These are phyloP conservation scores for Backusella tarrabulga DNA, from an alignment of 192 early-diverging fungal genomes.

Conservation along the genomic window DNA sequence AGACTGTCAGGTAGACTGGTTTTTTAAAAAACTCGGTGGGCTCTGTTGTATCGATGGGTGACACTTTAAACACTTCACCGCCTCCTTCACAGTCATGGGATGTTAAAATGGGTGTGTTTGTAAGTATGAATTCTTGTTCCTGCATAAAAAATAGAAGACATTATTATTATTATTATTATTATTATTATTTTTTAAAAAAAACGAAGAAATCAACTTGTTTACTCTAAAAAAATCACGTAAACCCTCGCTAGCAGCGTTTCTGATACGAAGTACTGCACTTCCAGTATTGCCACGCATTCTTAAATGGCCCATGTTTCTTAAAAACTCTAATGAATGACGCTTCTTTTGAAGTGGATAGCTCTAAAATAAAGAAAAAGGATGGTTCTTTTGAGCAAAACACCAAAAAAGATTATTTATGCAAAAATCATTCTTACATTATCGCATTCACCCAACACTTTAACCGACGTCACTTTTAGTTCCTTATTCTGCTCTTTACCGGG, in stretches of 20 bases:
- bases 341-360: conserved; percentile 89
- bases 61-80: conserved; percentile 79
- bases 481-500: conserved; percentile 68
- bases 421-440: conserved; percentile 42
- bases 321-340: conserved; percentile 69
- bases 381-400: not conserved
- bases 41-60: conserved; percentile 22
- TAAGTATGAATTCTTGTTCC: conserved; percentile 70
- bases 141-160: conserved; percentile 12
- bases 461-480: conserved; percentile 62
- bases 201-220: not conserved
- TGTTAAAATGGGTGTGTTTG: conserved; percentile 83
- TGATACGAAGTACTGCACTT: conserved; percentile 67
- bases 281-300: conserved; percentile 76
- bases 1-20: conserved; percentile 79
- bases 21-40: conserved; percentile 69
- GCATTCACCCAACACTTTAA: conserved; percentile 56
- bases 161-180: too few species aligned
- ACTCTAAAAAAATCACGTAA: conserved; percentile 77
- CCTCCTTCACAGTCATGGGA: conserved; percentile 89
- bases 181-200: too few species aligned
- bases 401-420: not conserved
- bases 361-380: conserved; percentile 29
- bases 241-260: conserved; percentile 62
- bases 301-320: conserved; percentile 76